Evolutionary conservation across 148 eudicot genomes (phyloP).

Genomic region (Rhododendron simsii): DNA sequence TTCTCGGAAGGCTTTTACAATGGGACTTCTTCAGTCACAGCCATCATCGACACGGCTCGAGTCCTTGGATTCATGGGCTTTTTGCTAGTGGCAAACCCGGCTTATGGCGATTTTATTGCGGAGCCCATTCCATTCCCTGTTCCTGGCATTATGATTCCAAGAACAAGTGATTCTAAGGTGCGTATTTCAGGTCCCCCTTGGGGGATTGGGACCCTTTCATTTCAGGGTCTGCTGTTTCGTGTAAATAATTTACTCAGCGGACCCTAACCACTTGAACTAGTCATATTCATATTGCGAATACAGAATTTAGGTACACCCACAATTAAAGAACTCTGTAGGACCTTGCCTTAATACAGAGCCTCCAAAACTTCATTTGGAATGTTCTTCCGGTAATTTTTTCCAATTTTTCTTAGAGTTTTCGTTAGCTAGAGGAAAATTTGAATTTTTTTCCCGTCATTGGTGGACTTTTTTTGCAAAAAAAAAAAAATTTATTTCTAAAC

Average conservation of each 20-base stretch:
- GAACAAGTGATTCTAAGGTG: slow-evolving; percentile 59
- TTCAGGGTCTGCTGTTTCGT: background rate
- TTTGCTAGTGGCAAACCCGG: slow-evolving; percentile 65
- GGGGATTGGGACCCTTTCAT: background rate
- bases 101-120: slow-evolving; percentile 74
- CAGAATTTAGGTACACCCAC: too few species aligned
- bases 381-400: too few species aligned
- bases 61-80: slow-evolving; percentile 68
- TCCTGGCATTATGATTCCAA: slow-evolving; percentile 84
- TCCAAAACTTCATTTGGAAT: too few species aligned
- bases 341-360: too few species aligned
- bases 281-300: too few species aligned
- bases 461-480: too few species aligned
- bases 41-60: slow-evolving; percentile 59
- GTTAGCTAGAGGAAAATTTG: too few species aligned
- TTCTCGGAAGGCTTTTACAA: slow-evolving; percentile 85
- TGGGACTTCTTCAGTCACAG: slow-evolving; percentile 59
- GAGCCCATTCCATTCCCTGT: slow-evolving; percentile 72
- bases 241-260: background rate
- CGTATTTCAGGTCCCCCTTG: background rate
- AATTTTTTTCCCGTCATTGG: too few species aligned
- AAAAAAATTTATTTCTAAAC: too few species aligned
- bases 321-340: too few species aligned
- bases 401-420: too few species aligned
- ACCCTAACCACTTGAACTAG: too few species aligned